These are phyloP conservation scores for Ceratobasidium theobromae DNA, from an alignment of 1,284 basidiomycete genomes.

Conservation along the genomic window DNA sequence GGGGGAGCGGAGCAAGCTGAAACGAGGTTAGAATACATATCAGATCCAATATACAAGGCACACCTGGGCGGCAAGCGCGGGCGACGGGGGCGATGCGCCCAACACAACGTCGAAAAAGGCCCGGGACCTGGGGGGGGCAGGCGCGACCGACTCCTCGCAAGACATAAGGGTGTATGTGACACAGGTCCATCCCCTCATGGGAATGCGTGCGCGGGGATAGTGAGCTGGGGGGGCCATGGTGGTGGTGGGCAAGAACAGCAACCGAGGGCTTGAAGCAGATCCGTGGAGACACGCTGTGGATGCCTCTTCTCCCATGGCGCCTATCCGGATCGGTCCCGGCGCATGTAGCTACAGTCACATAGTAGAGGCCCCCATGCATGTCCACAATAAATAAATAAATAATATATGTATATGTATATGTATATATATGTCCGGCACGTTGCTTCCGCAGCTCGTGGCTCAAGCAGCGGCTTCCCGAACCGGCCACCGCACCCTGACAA, in stretches of 20 bases:
- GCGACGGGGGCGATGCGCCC: not conserved
- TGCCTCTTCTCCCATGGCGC: too few species aligned
- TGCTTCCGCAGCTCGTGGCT: constrained; percentile 19
- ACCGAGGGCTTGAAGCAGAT: not conserved
- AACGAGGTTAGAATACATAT: not conserved
- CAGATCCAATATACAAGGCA: not conserved
- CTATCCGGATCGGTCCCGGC: too few species aligned
- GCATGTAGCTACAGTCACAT: too few species aligned
- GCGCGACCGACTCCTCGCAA: not conserved
- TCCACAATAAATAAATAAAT: too few species aligned
- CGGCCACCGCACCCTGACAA: constrained; percentile 2
- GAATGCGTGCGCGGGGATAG: too few species aligned
- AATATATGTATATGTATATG: too few species aligned
- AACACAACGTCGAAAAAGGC: constrained; percentile 27
- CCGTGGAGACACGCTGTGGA: not conserved
- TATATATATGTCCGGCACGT: constrained; percentile 29
- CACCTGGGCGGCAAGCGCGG: not conserved
- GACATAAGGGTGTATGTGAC: too few species aligned
- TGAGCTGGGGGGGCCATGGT: not conserved
- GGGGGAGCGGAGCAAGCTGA: constrained; percentile 14
- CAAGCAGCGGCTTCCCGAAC: not conserved
- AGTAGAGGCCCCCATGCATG: too few species aligned
- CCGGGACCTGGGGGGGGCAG: constrained; percentile 3
- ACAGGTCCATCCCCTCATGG: too few species aligned
- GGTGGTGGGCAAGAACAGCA: not conserved